Evolutionary conservation across 352 stramenopile genomes (phyloP).

Genomic region (Globisporangium perplexum): DNA sequence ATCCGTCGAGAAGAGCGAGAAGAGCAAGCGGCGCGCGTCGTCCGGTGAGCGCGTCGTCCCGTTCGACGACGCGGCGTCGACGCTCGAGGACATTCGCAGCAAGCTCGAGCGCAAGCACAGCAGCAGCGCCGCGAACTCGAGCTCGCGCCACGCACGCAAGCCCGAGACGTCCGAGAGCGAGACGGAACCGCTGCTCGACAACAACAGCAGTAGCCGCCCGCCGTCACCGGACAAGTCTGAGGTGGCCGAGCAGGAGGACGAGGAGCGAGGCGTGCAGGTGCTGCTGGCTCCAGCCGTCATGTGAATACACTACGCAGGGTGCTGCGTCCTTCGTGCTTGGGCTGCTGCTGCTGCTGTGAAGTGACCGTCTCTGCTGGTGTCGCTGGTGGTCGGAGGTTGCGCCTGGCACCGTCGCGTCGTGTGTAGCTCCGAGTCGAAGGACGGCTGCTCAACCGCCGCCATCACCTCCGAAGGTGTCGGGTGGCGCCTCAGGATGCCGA

Average conservation of each 20-base stretch:
- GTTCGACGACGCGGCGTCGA: conserved; percentile 42
- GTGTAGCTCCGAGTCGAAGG: too few relatives aligned
- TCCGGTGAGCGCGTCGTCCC: conserved; percentile 23
- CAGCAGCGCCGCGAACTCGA: conserved; percentile 6
- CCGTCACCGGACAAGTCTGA: conserved; percentile 29
- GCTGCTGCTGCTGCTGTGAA: too few relatives aligned
- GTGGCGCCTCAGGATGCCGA: not conserved
- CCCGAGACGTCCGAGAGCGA: conserved; percentile 11
- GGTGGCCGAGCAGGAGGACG: conserved; percentile 2
- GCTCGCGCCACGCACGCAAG: conserved; percentile 1
- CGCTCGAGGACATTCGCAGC: conserved; percentile 52
- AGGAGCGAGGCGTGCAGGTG: conserved; percentile 8
- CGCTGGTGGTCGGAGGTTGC: too few relatives aligned
- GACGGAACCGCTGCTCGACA: conserved; percentile 23
- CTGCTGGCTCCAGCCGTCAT: conserved; percentile 4
- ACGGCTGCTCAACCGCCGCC: not conserved
- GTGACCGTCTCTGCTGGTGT: too few relatives aligned
- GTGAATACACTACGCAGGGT: not conserved
- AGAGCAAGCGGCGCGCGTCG: conserved; percentile 16
- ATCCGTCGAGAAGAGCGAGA: conserved; percentile 35
- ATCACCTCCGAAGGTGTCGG: not conserved
- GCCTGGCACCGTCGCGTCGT: too few relatives aligned
- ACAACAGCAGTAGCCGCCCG: conserved; percentile 40
- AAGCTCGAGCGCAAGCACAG: conserved; percentile 52
- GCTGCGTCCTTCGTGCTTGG: not conserved